Percentiles rank a stretch among this genome's conserved stretches.
Evolutionary conservation across 305 asterid species (phyloP).

Genomic region (Fraxinus sp.): DNA sequence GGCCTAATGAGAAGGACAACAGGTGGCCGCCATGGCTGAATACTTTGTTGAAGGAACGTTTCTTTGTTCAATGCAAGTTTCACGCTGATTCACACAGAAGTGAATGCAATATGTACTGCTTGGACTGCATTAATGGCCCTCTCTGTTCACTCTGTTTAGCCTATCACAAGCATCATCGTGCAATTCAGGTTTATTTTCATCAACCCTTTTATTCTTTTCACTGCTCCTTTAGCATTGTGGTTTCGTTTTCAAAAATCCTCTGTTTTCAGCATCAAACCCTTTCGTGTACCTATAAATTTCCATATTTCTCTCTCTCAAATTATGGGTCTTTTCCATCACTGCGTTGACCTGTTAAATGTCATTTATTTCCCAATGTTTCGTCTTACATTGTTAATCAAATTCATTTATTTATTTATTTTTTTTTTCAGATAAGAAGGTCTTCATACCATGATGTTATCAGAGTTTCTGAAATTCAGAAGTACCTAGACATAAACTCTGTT

Average conservation of each 20-base stretch:
- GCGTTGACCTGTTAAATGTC: constrained; percentile 31
- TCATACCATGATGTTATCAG: constrained; percentile 95
- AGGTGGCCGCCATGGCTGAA: constrained; percentile 91
- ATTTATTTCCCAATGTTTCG: not conserved
- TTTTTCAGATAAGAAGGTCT: constrained; percentile 77
- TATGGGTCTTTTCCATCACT: not conserved
- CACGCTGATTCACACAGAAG: constrained; percentile 84
- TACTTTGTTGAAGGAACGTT: constrained; percentile 60
- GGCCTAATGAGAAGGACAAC: constrained; percentile 63
- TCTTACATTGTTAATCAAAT: not conserved
- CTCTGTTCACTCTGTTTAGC: constrained; percentile 76
- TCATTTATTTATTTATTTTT: not conserved
- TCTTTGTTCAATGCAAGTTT: constrained; percentile 69
- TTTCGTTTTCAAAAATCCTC: not conserved
- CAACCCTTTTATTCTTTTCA: not conserved
- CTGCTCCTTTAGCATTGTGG: constrained; percentile 15
- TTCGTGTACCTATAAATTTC: not conserved
- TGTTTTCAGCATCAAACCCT: not conserved
- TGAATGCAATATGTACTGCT: constrained; percentile 92
- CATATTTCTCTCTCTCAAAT: not conserved
- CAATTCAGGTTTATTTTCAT: constrained; percentile 59
- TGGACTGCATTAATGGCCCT: constrained; percentile 78
- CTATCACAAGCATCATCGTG: constrained; percentile 75
- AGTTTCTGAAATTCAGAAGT: constrained; percentile 76
- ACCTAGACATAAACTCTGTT: constrained; percentile 65